These are phyloP conservation scores for Aureobasidium sp. DNA, from an alignment of 2,329 filamentous ascomycete species.

Conservation along the genomic window DNA sequence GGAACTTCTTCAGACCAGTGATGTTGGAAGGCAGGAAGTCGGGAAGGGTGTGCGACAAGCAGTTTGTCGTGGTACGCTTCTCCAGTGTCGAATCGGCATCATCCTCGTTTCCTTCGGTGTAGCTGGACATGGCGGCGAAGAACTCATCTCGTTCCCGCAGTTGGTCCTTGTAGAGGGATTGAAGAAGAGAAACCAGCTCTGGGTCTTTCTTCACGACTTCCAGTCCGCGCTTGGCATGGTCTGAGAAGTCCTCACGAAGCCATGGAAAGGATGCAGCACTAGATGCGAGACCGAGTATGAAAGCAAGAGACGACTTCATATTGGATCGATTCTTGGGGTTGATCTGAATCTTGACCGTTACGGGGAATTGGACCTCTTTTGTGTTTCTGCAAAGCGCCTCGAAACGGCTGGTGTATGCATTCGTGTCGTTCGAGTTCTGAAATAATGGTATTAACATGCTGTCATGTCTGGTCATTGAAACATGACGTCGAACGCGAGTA, in stretches of 20 bases:
- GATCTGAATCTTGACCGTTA: too few species aligned
- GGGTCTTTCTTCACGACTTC: constrained; percentile 17
- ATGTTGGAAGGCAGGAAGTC: constrained; percentile 19
- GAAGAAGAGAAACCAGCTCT: constrained; percentile 10
- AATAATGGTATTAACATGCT: background rate
- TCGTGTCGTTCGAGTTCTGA: background rate
- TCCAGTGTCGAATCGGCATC: background rate
- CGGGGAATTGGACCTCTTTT: background rate
- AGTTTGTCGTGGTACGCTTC: background rate
- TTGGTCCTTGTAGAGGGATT: constrained; percentile 8
- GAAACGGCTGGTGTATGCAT: background rate
- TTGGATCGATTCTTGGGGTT: background rate
- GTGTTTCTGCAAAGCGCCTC: background rate
- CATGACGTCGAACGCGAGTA: background rate
- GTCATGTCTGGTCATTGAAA: background rate
- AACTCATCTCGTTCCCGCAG: constrained; percentile 15
- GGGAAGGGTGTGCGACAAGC: constrained; percentile 16
- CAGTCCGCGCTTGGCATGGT: constrained; percentile 4
- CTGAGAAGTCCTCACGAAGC: constrained; percentile 5
- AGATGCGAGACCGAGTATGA: background rate
- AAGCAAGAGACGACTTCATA: background rate
- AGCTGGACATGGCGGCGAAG: constrained; percentile 2
- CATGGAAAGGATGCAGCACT: constrained; percentile 2
- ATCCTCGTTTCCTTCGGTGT: background rate
- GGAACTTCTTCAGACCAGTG: constrained; percentile 17